Base-by-base conservation (phyloP, 2,329 filamentous ascomycete species). In the Pleoardoris graminearum region DNA sequence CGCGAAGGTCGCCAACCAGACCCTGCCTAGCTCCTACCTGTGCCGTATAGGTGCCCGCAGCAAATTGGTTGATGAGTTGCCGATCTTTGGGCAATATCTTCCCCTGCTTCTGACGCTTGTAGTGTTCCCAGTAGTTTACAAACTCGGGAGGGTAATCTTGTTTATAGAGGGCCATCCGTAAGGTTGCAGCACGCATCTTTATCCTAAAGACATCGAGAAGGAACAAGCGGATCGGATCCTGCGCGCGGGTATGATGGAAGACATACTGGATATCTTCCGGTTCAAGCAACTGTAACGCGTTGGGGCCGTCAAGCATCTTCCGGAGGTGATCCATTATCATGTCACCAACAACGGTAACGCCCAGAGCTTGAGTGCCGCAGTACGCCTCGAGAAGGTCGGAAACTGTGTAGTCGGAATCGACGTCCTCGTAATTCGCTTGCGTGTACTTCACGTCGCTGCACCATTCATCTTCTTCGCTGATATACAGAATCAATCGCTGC, bases 181-280 rank as follows among this genome's bases (percentile, higher is more conserved):
- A 4, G 1, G n/a, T 19, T 11, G 11, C 49, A 3, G 3, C 23
- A 7, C 17, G 21, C 4, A 12, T 29, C 8, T 51, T 41, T 7
- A 32, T 14, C 11, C n/a, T 27, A n/a, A 59, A 23, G 1, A 56
- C 37, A 17, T 60, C 55, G 14, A 55, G 17, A n/a, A 55, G 23
- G 5, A 60, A 33, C 11, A 32, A 44, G 10, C 55, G 50, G 11
- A 55, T 48, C 1, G 50, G 52, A 27, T 58, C 57, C 23, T 41
- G n/a, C 2, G 16, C 7, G 4, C 45, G 29, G 14, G 54, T 57
- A 5, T 46, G 33, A 4, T 33, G 12, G 39, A 41, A 59, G 7
- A 57, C 41, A 16, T 39, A 27, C 22, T 33, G 46, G 21, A 60
- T 16, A 17, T 54, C 51, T 4, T 38, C 29, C 4, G 48, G 50